phyloP scores from a whole-genome alignment of 768 basidiomycete genomes.

The Punctularia strigosozonata region DNA sequence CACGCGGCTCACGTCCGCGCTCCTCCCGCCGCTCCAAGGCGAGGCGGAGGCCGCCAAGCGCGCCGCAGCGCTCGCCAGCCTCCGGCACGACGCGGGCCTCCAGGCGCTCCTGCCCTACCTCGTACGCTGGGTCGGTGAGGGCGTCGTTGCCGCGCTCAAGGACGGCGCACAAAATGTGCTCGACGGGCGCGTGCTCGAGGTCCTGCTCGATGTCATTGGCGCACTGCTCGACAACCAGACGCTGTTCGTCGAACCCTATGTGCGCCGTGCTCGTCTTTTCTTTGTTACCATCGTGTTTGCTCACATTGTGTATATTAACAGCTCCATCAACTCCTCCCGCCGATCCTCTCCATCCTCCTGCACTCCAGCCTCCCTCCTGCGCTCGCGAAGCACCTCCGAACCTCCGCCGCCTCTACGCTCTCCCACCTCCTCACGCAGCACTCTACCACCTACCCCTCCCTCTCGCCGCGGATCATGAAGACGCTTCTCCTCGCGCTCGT shows the following conservation, averaged over 20 bases:
- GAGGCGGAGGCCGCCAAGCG: conserved; percentile 56
- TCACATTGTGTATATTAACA: conserved; percentile 18
- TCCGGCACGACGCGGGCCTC: conserved; percentile 83
- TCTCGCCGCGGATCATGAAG: conserved; percentile 86
- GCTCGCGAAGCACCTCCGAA: conserved; percentile 64
- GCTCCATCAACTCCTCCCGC: conserved; percentile 94
- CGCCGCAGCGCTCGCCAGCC: conserved; percentile 80
- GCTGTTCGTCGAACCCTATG: conserved; percentile 93
- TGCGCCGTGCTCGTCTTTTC: conserved; percentile 30
- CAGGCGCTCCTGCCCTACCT: conserved; percentile 89
- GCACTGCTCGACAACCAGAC: conserved; percentile 80
- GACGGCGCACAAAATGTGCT: conserved; percentile 39
- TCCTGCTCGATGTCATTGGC: conserved; percentile 73
- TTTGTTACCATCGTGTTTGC: not conserved
- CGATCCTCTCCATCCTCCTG: conserved; percentile 83
- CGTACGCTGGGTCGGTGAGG: conserved; percentile 90
- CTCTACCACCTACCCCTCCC: conserved; percentile 79
- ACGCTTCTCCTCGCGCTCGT: conserved; percentile 83
- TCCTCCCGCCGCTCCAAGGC: conserved; percentile 64
- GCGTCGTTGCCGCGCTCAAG: conserved; percentile 54
- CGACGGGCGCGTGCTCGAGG: conserved; percentile 65
- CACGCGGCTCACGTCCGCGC: conserved; percentile 73
- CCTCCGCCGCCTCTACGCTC: conserved; percentile 73
- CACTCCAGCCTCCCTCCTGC: conserved; percentile 73
- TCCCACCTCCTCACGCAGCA: conserved; percentile 73